Evolutionary conservation across 2,329 filamentous ascomycete genomes (phyloP).

Genomic region (Penicillium corylophilum): DNA sequence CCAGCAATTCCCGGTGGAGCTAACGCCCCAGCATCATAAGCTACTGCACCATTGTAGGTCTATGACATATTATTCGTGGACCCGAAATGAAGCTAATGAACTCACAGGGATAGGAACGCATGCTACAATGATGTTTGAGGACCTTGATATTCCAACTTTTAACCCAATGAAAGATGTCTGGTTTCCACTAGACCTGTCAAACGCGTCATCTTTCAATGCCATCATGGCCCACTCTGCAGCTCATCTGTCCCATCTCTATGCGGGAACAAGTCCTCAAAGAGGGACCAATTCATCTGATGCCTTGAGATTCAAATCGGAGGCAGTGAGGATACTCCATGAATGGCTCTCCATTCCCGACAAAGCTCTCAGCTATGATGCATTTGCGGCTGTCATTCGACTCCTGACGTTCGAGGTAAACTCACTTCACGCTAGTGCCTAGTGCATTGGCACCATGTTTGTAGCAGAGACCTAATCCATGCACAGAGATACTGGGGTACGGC

Average conservation of each 20-base stretch:
- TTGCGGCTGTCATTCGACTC: conserved; percentile 33
- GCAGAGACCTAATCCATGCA: conserved; percentile 6
- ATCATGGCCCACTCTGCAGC: conserved; percentile 46
- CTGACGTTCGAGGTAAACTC: conserved; percentile 35
- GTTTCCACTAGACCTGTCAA: conserved; percentile 43
- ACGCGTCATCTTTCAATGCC: conserved; percentile 42
- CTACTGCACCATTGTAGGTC: conserved; percentile 39
- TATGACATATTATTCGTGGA: background rate
- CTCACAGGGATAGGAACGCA: conserved; percentile 30
- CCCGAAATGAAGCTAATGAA: background rate
- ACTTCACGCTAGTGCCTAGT: background rate
- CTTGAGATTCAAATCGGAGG: conserved; percentile 36
- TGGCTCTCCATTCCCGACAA: conserved; percentile 23
- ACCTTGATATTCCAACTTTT: conserved; percentile 27
- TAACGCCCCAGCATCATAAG: conserved; percentile 37
- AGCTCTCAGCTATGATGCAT: conserved; percentile 36
- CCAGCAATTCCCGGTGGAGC: conserved; percentile 34
- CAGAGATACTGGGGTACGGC: conserved; percentile 37
- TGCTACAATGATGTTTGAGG: conserved; percentile 36
- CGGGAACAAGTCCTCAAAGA: conserved; percentile 20
- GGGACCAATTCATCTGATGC: conserved; percentile 24
- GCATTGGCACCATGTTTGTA: background rate
- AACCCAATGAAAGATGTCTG: conserved; percentile 44
- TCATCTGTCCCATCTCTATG: conserved; percentile 38
- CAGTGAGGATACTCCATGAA: conserved; percentile 33